Evolutionary conservation across 2,329 filamentous ascomycete genomes (phyloP).

Genomic region (Aspergillus latus): DNA sequence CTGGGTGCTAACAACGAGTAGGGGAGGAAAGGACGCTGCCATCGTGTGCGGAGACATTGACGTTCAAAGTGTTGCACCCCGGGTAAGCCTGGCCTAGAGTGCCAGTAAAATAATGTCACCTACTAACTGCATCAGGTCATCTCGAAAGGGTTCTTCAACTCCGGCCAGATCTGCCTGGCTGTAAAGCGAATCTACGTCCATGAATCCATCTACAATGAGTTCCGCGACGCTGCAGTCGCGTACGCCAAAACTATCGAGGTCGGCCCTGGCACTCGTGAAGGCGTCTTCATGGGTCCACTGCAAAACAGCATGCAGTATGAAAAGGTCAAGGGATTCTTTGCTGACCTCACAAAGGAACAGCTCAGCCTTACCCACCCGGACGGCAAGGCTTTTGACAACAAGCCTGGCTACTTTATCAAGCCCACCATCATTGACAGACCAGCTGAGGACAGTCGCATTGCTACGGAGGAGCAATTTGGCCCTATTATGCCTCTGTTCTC

Average conservation of each 20-base stretch:
- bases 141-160: slow-evolving; percentile 52
- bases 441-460: slow-evolving; percentile 57
- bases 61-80: slow-evolving; percentile 45
- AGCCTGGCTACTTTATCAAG: slow-evolving; percentile 57
- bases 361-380: slow-evolving; percentile 55
- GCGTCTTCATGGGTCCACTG: slow-evolving; percentile 58
- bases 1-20: not conserved
- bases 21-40: slow-evolving; percentile 57
- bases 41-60: slow-evolving; percentile 57
- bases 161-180: slow-evolving; percentile 57
- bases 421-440: slow-evolving; percentile 61
- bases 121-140: slow-evolving; percentile 37
- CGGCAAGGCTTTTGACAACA: slow-evolving; percentile 35
- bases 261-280: slow-evolving; percentile 42
- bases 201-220: slow-evolving; percentile 58
- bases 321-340: slow-evolving; percentile 57
- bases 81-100: slow-evolving; percentile 23
- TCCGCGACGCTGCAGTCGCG: slow-evolving; percentile 49
- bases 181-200: slow-evolving; percentile 63
- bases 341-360: slow-evolving; percentile 56
- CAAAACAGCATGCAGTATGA: slow-evolving; percentile 67
- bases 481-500: slow-evolving; percentile 64
- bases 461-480: slow-evolving; percentile 62
- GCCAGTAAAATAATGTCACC: not conserved
- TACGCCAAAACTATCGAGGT: slow-evolving; percentile 46